Evolutionary conservation across 306 rosid genomes (phyloP).

Genomic region (Fagus crenata): DNA sequence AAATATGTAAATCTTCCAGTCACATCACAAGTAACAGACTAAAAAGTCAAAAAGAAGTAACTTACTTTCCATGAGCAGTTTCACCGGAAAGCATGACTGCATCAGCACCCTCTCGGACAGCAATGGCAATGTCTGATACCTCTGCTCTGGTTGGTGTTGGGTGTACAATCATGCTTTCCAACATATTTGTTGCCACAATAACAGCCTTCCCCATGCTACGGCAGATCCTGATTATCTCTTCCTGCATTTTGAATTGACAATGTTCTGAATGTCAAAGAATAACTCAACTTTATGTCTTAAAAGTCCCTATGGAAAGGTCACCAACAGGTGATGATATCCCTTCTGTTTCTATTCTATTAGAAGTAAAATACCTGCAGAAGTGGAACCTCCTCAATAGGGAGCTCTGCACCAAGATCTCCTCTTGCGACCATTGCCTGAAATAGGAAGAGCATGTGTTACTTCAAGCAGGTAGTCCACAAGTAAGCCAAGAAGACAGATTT

Average conservation of each 20-base stretch:
- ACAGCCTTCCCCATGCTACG: slow-evolving; percentile 99
- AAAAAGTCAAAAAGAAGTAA: slow-evolving; percentile 7
- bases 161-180: slow-evolving; percentile 99
- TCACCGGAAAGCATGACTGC: slow-evolving; percentile 96
- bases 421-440: slow-evolving; percentile 73
- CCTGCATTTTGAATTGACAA: slow-evolving; percentile 45
- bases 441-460: slow-evolving; percentile 3
- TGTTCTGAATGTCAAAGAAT: slow-evolving; percentile 23
- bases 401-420: slow-evolving; percentile 72
- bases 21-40: slow-evolving; percentile 15
- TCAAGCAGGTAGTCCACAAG: not conserved
- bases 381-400: slow-evolving; percentile 69
- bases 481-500: not conserved
- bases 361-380: slow-evolving; percentile 50
- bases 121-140: slow-evolving; percentile 97
- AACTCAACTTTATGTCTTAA: slow-evolving; percentile 16
- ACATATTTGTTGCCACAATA: slow-evolving; percentile 97
- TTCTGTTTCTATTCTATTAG: not conserved
- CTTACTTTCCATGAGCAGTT: slow-evolving; percentile 99
- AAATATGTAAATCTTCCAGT: not conserved
- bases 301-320: not conserved
- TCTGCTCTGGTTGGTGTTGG: slow-evolving; percentile 99
- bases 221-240: slow-evolving; percentile 83
- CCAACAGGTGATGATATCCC: not conserved
- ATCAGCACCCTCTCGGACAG: slow-evolving; percentile 99